phyloP scores from a whole-genome alignment of 192 early-diverging fungal genomes.

The Pilobolus umbonatus region DNA sequence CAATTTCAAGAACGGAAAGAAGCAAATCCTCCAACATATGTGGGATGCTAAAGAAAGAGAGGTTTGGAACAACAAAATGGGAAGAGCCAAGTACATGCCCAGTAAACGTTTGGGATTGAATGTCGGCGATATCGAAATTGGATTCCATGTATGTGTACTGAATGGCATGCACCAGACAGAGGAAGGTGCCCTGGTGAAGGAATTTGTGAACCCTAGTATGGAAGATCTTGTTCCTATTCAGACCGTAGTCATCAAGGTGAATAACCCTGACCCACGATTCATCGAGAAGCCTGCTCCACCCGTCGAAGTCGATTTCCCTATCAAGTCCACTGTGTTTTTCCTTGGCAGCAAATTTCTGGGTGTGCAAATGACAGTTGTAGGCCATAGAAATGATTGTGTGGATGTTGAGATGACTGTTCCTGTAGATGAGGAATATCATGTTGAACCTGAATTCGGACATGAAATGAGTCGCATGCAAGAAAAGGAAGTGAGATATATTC shows the following conservation, averaged over 20 bases:
- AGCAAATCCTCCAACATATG: conserved; percentile 35
- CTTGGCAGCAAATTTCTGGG: conserved; percentile 75
- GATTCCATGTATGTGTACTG: conserved; percentile 53
- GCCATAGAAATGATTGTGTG: conserved; percentile 38
- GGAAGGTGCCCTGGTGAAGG: conserved; percentile 71
- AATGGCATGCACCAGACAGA: conserved; percentile 59
- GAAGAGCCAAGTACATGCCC: conserved; percentile 56
- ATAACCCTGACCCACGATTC: conserved; percentile 67
- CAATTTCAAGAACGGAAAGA: conserved; percentile 41
- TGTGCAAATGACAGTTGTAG: conserved; percentile 59
- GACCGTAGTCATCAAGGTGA: conserved; percentile 48
- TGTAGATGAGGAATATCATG: conserved; percentile 16
- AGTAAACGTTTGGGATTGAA: conserved; percentile 69
- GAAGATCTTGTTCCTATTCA: conserved; percentile 55
- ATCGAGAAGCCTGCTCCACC: conserved; percentile 65
- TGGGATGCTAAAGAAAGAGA: conserved; percentile 41
- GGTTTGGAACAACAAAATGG: conserved; percentile 52
- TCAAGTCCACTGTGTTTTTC: conserved; percentile 72
- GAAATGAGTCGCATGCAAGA: conserved; percentile 37
- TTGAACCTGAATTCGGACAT: conserved; percentile 45
- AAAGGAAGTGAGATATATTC: conserved; percentile 21
- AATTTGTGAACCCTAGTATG: conserved; percentile 49
- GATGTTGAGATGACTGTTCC: conserved; percentile 43
- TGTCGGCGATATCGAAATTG: conserved; percentile 62
- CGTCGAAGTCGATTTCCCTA: conserved; percentile 68